Base-by-base conservation (phyloP, 306 rosid species). In the Quercus robur region DNA sequence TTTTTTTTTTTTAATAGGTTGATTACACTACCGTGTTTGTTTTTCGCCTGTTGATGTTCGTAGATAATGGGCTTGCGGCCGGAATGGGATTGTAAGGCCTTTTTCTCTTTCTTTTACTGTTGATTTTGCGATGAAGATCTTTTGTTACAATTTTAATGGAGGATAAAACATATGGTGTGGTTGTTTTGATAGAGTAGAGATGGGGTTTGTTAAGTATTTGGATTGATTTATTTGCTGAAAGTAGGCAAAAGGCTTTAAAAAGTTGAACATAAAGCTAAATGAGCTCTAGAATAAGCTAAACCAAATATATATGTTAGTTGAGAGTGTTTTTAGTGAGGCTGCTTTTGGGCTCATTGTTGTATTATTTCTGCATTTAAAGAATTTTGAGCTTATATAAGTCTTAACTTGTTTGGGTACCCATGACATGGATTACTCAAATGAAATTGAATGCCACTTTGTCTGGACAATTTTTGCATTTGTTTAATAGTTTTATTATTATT, bases 11-110 rank as follows among this genome's bases (percentile, higher is more conserved):
- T 73, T 35, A 75, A 69, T 87, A 95, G 99, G 99, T 95, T 85
- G 99, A 95, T 79, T 95, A 95, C 81, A 86, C 97, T 62, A 56
- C 89, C 41, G 99, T 95, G 82, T 95, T 95, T 84, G 88, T 90
- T 85, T 95, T 95, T 80, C 97, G 99, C 72, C 87, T 93, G 68
- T 75, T 95, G 92, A 95, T 95, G 99, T 95, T 93, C 81, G 92
- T 95, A 20, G 99, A 95, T 83, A 93, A 95, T 87, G 99, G 99
- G 31, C 89, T 95, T 77, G 94, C 98, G 33, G 87, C 94, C 3
- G 99, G 99, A 89, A 95, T 95, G 99, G 99, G 99, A 54, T 91
- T 95, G 99, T 95, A 93, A 93, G 99, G 76, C 80, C 88, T 84
- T 82, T 70, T 46, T 75, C 77, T 56, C 5, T 54, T 72, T 87